These are phyloP conservation scores for Pyricularia pennisetigena DNA, from an alignment of 2,329 filamentous ascomycete genomes.

Conservation along the genomic window DNA sequence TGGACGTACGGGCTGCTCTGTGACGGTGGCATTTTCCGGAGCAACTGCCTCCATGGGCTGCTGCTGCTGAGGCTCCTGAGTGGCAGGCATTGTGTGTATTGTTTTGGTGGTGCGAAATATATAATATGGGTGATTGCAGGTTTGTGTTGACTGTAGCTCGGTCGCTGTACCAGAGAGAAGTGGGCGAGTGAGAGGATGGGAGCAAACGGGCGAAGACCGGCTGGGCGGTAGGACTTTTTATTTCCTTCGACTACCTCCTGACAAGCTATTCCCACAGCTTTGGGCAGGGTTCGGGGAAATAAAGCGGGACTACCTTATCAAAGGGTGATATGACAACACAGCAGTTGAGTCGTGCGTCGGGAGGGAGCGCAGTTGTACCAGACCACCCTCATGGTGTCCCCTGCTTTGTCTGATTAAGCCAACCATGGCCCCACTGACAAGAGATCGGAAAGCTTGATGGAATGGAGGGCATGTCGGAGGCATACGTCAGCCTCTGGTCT, in stretches of 20 bases:
- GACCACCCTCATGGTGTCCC: not conserved
- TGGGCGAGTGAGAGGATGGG: not conserved
- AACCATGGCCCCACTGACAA: not conserved
- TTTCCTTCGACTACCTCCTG: not conserved
- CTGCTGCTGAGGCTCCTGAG: slow-evolving; percentile 17
- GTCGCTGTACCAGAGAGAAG: not conserved
- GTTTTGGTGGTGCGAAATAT: not conserved
- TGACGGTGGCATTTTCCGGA: slow-evolving; percentile 13
- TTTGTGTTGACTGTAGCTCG: not conserved
- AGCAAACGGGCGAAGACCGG: not conserved
- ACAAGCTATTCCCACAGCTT: not conserved
- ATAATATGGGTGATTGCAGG: not conserved
- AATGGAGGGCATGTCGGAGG: not conserved
- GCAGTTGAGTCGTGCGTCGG: not conserved
- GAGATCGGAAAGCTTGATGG: not conserved
- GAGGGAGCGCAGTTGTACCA: not conserved
- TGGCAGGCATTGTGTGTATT: slow-evolving; percentile 18
- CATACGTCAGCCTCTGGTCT: not conserved
- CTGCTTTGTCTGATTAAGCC: not conserved
- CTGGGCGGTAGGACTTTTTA: not conserved
- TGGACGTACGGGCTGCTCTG: slow-evolving; percentile 20
- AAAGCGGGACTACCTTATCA: not conserved
- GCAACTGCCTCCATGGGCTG: slow-evolving; percentile 19
- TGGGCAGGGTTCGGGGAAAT: not conserved
- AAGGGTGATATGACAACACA: not conserved